Evolutionary conservation across 257 asterid species (phyloP), one percentile per base, ranked within the genome.

Genomic region (Echium plantagineum): DNA sequence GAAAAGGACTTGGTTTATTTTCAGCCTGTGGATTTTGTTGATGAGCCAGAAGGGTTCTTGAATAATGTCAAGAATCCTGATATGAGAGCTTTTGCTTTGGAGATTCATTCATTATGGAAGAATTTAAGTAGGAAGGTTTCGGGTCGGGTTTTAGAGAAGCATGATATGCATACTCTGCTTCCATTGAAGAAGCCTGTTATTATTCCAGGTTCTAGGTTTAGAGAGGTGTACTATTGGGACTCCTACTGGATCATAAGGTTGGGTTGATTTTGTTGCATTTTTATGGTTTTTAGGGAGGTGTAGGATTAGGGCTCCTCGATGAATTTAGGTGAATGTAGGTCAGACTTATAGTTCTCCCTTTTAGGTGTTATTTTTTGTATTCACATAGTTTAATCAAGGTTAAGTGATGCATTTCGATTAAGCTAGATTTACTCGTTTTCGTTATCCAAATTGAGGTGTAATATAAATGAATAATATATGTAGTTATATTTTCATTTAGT

Each of bases 151-250:
- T 6, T 66, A 52, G 65, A 73, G 65, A 57, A 63, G 12, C 96
- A 97, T 54, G 84, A 78, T 6, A 57, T 70, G 35, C 72, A 78
- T 59, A 86, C 97, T 22, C 52, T 93, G 83, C 55, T 93, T 74
- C 96, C 96, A 4, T 67, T 93, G 84, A 54, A 78, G 57, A 71
- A 78, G 63, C 80, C 94, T 56, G 87, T 81, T 58, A 67, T 93
- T 6, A 83, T 93, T 15, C 99, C 97, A 3, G 99, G 99, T 51
- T 86, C 99, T 1, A 65, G 97, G 61, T 89, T 89, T 59, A 71
- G 84, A 54, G 99, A 89, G 79, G 95, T 89, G 65, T 93, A 93
- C 65, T 86, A 93, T 22, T 93, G 99, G 99, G 99, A 93, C 66
- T 84, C 97, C 21, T 93, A 86, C 52, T 93, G 97, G 97, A 76